Percentiles rank a stretch among this genome's conserved stretches.
Conservation (phyloP, 75 land plant genomes). For the Picea sitchensis region DNA sequence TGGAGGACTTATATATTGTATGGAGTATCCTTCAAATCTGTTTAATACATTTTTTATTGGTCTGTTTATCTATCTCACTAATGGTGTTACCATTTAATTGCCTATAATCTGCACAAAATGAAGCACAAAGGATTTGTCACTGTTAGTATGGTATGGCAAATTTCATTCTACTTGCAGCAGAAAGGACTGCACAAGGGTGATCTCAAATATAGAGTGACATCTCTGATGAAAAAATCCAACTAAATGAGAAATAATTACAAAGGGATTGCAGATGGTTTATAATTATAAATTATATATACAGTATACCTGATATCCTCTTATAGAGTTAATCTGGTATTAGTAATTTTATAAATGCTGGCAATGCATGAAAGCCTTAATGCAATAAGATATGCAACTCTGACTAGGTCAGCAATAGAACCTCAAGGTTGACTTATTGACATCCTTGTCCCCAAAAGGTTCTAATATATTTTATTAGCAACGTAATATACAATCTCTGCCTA, state of each 20-base stretch:
- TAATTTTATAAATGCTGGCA: too few species aligned
- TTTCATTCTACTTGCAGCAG: background rate
- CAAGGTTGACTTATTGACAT: background rate
- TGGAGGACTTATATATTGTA: slow-evolving; percentile 96
- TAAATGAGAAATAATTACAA: background rate
- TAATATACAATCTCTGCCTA: too few species aligned
- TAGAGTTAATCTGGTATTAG: too few species aligned
- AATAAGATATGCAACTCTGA: background rate
- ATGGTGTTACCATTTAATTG: background rate
- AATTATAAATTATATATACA: too few species aligned
- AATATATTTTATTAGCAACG: too few species aligned
- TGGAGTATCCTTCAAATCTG: slow-evolving; percentile 83
- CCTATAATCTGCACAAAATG: background rate
- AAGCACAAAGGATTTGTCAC: background rate
- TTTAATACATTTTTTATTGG: background rate
- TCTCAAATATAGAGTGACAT: background rate
- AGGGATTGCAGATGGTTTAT: background rate
- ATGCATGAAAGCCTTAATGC: background rate
- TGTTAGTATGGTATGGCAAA: background rate
- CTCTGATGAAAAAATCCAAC: too few species aligned
- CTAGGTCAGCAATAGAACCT: background rate
- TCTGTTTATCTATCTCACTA: background rate
- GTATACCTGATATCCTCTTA: too few species aligned
- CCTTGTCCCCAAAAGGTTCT: too few species aligned
- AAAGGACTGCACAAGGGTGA: background rate